A percentile compares a stretch with the other conserved stretches of the same genome.
phyloP scores from a whole-genome alignment of 2,329 filamentous ascomycete species.

The Ophiostoma sp. region DNA sequence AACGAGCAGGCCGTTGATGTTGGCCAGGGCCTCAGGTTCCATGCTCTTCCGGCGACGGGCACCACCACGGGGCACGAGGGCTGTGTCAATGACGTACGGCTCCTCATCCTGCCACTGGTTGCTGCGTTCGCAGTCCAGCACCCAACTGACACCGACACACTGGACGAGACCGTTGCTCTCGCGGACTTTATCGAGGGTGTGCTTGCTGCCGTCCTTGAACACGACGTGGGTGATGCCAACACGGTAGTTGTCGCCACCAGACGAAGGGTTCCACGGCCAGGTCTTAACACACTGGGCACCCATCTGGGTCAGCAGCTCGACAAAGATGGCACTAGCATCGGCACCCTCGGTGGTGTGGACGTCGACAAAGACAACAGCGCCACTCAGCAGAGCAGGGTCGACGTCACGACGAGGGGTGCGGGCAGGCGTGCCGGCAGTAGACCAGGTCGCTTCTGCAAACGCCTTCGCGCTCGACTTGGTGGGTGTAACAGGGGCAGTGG shows the following conservation, averaged over 20 bases:
- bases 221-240: slow-evolving; percentile 84
- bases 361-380: slow-evolving; percentile 78
- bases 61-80: slow-evolving; percentile 65
- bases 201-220: slow-evolving; percentile 81
- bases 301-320: slow-evolving; percentile 73
- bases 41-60: slow-evolving; percentile 73
- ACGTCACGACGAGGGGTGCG: slow-evolving; percentile 58
- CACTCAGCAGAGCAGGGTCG: slow-evolving; percentile 58
- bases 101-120: slow-evolving; percentile 75
- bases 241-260: slow-evolving; percentile 42
- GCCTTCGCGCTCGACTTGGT: slow-evolving; percentile 40
- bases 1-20: slow-evolving; percentile 66
- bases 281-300: slow-evolving; percentile 75
- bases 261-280: slow-evolving; percentile 69
- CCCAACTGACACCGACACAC: slow-evolving; percentile 86
- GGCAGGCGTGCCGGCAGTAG: slow-evolving; percentile 55
- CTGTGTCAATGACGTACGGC: slow-evolving; percentile 68
- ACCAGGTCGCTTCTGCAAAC: slow-evolving; percentile 49
- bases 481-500: slow-evolving; percentile 43
- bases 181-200: slow-evolving; percentile 78
- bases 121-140: slow-evolving; percentile 78
- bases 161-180: slow-evolving; percentile 72
- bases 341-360: slow-evolving; percentile 79
- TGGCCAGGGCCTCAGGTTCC: slow-evolving; percentile 71
- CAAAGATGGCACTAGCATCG: slow-evolving; percentile 78